These are phyloP conservation scores for Populus nigra DNA, from an alignment of 345 rosid genomes.

Conservation along the genomic window DNA sequence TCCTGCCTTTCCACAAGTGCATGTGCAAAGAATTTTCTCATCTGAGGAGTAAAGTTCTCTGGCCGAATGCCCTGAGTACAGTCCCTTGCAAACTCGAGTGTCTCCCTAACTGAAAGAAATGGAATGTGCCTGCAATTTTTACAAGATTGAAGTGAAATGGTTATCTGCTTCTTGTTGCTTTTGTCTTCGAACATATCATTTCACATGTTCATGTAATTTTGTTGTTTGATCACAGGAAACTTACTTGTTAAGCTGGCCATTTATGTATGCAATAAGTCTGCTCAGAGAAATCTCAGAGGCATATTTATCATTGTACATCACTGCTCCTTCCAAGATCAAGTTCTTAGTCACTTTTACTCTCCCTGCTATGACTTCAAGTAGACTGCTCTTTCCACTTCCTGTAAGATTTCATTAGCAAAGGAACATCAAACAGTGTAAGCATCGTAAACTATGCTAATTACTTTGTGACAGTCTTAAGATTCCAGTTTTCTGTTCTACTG, in stretches of 20 bases:
- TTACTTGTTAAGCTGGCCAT: conserved; percentile 31
- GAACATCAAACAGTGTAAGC: neutral
- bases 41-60: conserved; percentile 38
- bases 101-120: conserved; percentile 33
- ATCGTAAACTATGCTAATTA: neutral
- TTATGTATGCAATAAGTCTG: conserved; percentile 27
- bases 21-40: conserved; percentile 41
- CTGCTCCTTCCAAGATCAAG: conserved; percentile 24
- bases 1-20: conserved; percentile 42
- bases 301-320: conserved; percentile 25
- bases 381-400: conserved; percentile 38
- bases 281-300: conserved; percentile 30
- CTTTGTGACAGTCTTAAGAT: no score
- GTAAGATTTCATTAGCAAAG: conserved; percentile 9
- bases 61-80: conserved; percentile 36
- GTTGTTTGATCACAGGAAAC: neutral
- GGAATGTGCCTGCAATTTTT: conserved; percentile 30
- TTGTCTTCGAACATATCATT: neutral
- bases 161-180: neutral
- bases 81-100: conserved; percentile 42
- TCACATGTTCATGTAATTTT: neutral
- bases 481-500: no score
- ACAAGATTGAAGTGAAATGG: neutral
- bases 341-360: conserved; percentile 11
- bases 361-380: conserved; percentile 30